Evolutionary conservation across 1,284 basidiomycete species (phyloP), one percentile per base, ranked within the genome.

Genomic region (Mycosarcoma maydis): DNA sequence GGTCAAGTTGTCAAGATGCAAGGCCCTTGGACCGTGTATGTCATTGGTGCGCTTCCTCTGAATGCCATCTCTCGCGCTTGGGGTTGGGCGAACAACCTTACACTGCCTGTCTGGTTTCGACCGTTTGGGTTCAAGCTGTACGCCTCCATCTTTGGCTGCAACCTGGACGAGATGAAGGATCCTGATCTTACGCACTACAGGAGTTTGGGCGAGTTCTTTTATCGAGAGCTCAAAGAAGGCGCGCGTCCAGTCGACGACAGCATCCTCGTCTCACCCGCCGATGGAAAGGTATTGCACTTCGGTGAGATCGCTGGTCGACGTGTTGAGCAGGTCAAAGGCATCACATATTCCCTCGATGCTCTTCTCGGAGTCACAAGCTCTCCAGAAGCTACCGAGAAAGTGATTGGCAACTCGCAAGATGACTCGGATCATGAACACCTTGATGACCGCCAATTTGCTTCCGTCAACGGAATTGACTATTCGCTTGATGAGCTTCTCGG

Each of bases 1-100:
- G 82, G 80, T 19, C 71, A 82, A 19, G 82, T 80, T 10, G 73
- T 96, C 56, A 88, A 86, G 60, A 86, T 93, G 16, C 89, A 90
- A 74, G 94, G 95, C 0, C 94, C 95, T 3, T 97, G 95, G 94
- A 92, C 96, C 84, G 94, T 98, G 23, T 92, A 96, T 83, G 93
- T 98, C 49, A 86, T 98, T 43, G 95, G 94, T 49, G 94, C 94
- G 7, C 87, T 99, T 4, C 95, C 95, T 0, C 87, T 98, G 16
- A 89, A 94, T 39, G 92, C 92, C 72, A 88, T 98, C 78, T 98
- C 94, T 23, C 90, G 94, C 6, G 83, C 97, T 8, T 98, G 95
- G 94, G 96, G 96, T 8, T 94, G 94, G 83, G 80, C 96, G 56
- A 98, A 98, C 84, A 90, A 94, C 45, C 64, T 79, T 47, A 80